Conservation (phyloP, 768 basidiomycete species). For the Tylopilus balloui region DNA sequence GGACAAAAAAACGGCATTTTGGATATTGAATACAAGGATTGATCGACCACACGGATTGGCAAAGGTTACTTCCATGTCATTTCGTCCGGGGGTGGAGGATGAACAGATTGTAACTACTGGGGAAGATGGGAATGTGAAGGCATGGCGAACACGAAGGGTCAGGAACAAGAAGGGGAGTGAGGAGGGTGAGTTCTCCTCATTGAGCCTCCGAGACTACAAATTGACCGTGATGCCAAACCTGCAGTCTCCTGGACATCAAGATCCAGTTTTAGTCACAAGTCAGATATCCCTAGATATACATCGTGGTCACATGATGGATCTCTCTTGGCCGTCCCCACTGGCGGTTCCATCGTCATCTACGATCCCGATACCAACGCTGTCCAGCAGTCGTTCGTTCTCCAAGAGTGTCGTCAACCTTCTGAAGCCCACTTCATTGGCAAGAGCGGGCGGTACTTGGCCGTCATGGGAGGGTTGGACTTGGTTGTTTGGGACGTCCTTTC, state of each 20-base stretch:
- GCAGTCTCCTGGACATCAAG: conserved; percentile 70
- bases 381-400: conserved; percentile 54
- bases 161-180: conserved; percentile 42
- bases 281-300: conserved; percentile 57
- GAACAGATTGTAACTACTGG: conserved; percentile 67
- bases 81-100: conserved; percentile 49
- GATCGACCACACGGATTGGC: conserved; percentile 78
- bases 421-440: conserved; percentile 64
- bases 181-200: conserved; percentile 46
- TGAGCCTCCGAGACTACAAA: background rate
- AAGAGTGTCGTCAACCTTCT: conserved; percentile 44
- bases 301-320: conserved; percentile 87
- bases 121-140: conserved; percentile 69
- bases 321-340: conserved; percentile 70
- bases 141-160: conserved; percentile 63
- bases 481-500: conserved; percentile 71
- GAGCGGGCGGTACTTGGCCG: conserved; percentile 66
- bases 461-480: conserved; percentile 45
- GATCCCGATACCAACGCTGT: conserved; percentile 60
- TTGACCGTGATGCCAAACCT: background rate
- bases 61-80: conserved; percentile 60
- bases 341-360: conserved; percentile 66
- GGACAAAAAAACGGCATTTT: conserved; percentile 57
- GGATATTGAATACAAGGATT: conserved; percentile 83
- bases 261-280: conserved; percentile 65